These are phyloP conservation scores for Elsinoe ampelina DNA, from an alignment of 2,329 filamentous ascomycete species.

Conservation along the genomic window DNA sequence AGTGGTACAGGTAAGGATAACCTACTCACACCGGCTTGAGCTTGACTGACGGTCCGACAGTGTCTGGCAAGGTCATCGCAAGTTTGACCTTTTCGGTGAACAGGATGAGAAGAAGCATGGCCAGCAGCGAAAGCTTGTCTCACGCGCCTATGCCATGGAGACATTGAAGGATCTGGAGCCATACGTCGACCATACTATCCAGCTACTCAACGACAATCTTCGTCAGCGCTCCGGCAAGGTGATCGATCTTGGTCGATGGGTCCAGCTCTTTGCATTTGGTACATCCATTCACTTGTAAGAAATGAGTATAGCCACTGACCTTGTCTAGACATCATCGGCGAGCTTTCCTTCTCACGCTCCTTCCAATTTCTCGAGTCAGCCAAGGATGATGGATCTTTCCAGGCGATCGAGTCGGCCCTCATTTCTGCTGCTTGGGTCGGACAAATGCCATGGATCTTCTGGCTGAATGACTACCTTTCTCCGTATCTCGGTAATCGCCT, in stretches of 20 bases:
- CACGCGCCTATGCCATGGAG: constrained; percentile 30
- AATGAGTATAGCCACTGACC: not conserved
- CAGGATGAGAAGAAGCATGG: constrained; percentile 30
- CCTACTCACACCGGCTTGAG: not conserved
- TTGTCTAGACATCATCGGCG: constrained; percentile 32
- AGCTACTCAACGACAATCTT: constrained; percentile 29
- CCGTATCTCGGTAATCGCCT: constrained; percentile 32
- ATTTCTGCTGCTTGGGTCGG: constrained; percentile 31
- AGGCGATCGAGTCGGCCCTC: constrained; percentile 26
- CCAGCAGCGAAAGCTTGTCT: constrained; percentile 27
- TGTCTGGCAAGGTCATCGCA: constrained; percentile 31
- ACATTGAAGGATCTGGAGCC: constrained; percentile 31
- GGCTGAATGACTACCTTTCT: constrained; percentile 28
- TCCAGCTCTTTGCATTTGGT: constrained; percentile 35
- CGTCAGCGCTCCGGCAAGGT: constrained; percentile 19
- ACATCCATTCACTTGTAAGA: not conserved
- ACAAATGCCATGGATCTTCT: constrained; percentile 27
- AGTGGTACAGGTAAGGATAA: constrained; percentile 28
- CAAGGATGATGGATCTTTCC: constrained; percentile 28
- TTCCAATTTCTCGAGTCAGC: constrained; percentile 31
- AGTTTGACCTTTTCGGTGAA: constrained; percentile 34
- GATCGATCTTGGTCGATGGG: constrained; percentile 31
- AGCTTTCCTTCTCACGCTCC: constrained; percentile 31
- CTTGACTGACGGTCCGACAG: not conserved
- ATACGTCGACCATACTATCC: constrained; percentile 32